Base-by-base conservation (phyloP, 306 rosid species). In the Sicyos baderoa region DNA sequence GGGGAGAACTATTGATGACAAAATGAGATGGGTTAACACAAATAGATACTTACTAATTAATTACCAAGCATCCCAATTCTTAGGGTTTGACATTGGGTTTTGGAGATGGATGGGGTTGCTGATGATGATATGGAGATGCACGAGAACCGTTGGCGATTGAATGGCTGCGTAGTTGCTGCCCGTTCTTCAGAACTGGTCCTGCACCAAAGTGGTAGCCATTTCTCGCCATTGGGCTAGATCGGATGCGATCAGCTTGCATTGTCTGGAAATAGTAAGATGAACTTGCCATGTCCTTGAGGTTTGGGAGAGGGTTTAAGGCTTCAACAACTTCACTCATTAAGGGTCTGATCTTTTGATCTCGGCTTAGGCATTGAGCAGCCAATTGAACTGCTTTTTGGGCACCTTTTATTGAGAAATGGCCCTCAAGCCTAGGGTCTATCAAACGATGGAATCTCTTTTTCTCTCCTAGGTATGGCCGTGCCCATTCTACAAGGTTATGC, bases 401-500 rank as follows among this genome's bases (percentile, higher is more conserved):
- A 71, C 95, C 97, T 86, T 86, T 89, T 25, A 92, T 85, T 6
- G 97, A 92, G 75, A 89, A 92, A 83, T 92, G 97, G 27, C 97
- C 97, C 80, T 92, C 97, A 7, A 92, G 85, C 61, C 97, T 88
- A 54, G 96, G 97, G 79, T 92, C 97, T 61, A 92, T 84, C 81
- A 92, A 73, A 37, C 89, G 77, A 74, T 92, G 89, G 88, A 92
- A 92, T 76, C 88, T 87, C 76, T 84, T 89, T 80, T 88, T 85
- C 74, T 92, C 97, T 16, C 90, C 91, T n/a, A 92, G 86, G 83
- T 89, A 84, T 4, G 97, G 97, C 66, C 97, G 87, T 74, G 97
- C 96, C 97, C 97, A 92, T 77, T 89, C 97, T 53, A 92, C 97
- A 48, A 92, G 96, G 75, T 92, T 92, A 72, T 92, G 97, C 55